Evolutionary conservation across 2,329 filamentous ascomycete species (phyloP), one percentile per base, ranked within the genome.

Genomic region (Talaromyces verruculosus): DNA sequence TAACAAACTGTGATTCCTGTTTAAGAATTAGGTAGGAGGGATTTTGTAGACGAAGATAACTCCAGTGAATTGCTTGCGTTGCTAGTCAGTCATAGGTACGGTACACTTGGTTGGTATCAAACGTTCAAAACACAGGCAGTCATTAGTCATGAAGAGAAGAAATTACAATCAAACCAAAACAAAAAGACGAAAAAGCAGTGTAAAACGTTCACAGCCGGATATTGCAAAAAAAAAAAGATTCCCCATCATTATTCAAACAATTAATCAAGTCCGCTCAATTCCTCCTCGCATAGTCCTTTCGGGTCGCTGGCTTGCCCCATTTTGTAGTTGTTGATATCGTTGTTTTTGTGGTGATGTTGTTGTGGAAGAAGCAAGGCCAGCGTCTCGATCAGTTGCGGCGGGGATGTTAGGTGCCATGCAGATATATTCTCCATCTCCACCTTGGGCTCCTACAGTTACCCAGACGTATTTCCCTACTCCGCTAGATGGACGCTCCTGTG

Each of bases 401-500:
- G 19, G 11, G 11, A 17, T 39, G 19, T 35, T 55, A 35, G 65
- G 43, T 30, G 60, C 43, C 61, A 66, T 63, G 51, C 66, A 78
- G n/a, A 75, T 73, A 67, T 81, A 81, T 30, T 79, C 75, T 2
- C 75, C 77, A 73, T 83, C 81, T 28, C 81, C 81, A 63, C 80
- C 81, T 25, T 78, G 79, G 22, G 80, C 79, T 7, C 81, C 81
- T 17, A 83, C 81, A 0, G 81, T 82, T 28, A 83, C 81, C 81
- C 84, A 85, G 64, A 81, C 81, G 53, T 84, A 80, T 71, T 84
- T 84, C 3, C 73, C 82, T 76, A 73, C 76, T 33, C 85, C 83
- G 19, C 73, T 83, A 60, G 72, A 77, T 57, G 70, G 76, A 43
- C 71, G 80, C 71, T 76, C 80, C 71, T 77, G 80, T 43, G 72